These are phyloP conservation scores for Erodium maritimum DNA, from an alignment of 345 rosid species.

Conservation along the genomic window DNA sequence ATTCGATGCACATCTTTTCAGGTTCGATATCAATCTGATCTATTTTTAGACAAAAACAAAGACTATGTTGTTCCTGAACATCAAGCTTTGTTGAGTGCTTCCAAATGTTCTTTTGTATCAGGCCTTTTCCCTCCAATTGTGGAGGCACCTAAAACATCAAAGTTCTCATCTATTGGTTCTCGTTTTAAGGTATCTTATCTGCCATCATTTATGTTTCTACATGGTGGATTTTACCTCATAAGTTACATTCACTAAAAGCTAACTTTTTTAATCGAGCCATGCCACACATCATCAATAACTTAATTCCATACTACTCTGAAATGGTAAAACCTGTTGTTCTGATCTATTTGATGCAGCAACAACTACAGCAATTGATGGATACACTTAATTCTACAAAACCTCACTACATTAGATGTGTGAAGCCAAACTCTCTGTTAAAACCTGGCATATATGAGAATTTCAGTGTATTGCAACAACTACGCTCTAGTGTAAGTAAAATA, in stretches of 20 bases:
- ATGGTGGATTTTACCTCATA: neutral
- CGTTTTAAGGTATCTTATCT: conserved; percentile 59
- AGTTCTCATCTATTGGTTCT: conserved; percentile 80
- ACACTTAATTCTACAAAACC: conserved; percentile 76
- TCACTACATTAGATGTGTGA: conserved; percentile 86
- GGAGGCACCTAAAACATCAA: conserved; percentile 61
- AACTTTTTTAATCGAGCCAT: neutral
- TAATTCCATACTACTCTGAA: neutral
- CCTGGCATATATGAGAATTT: conserved; percentile 53
- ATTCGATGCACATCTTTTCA: conserved; percentile 26
- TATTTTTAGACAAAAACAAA: conserved; percentile 89
- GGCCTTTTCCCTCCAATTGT: conserved; percentile 64
- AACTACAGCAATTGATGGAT: conserved; percentile 88
- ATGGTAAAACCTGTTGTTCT: neutral
- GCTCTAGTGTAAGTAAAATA: conserved; percentile 66
- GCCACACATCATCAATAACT: neutral
- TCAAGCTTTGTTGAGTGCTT: conserved; percentile 78
- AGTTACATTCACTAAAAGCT: neutral
- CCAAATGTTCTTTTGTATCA: conserved; percentile 59
- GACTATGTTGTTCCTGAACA: conserved; percentile 91
- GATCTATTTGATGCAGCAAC: conserved; percentile 50
- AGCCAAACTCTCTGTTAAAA: conserved; percentile 58
- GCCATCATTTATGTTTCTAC: conserved; percentile 1
- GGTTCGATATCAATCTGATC: conserved; percentile 88
- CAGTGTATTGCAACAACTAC: conserved; percentile 70